Evolutionary conservation across 192 early-diverging fungal species (phyloP).

Genomic region (Coemansia sp.): DNA sequence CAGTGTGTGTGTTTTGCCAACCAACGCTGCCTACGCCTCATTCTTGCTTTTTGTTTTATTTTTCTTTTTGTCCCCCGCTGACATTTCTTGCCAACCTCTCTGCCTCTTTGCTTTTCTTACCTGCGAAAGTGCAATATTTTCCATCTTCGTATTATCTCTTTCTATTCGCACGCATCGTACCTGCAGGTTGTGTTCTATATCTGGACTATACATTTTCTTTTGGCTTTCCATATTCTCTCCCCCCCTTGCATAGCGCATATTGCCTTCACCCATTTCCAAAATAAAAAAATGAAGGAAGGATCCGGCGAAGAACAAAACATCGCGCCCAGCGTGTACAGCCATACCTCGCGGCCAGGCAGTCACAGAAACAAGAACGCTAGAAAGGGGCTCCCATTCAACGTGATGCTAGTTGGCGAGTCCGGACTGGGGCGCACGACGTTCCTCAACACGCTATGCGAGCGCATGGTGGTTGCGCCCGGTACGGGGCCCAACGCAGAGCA

Average conservation of each 20-base stretch:
- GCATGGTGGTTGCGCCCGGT: conserved; percentile 65
- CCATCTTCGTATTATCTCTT: not conserved
- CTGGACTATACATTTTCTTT: not conserved
- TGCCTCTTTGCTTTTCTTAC: not conserved
- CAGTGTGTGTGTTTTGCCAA: not conserved
- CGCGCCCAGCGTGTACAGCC: conserved; percentile 53
- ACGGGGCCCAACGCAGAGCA: conserved; percentile 66
- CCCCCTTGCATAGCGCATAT: not conserved
- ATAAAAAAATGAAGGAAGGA: conserved; percentile 37
- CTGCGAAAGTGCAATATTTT: not conserved
- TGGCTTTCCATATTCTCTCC: not conserved
- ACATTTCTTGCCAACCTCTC: not conserved
- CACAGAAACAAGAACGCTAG: conserved; percentile 90
- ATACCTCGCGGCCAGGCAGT: conserved; percentile 54
- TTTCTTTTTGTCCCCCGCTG: not conserved
- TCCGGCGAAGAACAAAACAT: conserved; percentile 58
- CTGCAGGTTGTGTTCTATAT: not conserved
- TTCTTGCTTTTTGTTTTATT: not conserved
- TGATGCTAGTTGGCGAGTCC: conserved; percentile 94
- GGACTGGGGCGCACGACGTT: conserved; percentile 99
- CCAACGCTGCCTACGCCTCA: not conserved
- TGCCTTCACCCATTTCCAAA: not conserved
- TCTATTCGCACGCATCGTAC: not conserved
- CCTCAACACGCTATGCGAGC: conserved; percentile 96
- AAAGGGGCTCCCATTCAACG: conserved; percentile 94